Evolutionary conservation across 2,329 filamentous ascomycete genomes (phyloP).

Genomic region (Ceratocystis diversiconidia): DNA sequence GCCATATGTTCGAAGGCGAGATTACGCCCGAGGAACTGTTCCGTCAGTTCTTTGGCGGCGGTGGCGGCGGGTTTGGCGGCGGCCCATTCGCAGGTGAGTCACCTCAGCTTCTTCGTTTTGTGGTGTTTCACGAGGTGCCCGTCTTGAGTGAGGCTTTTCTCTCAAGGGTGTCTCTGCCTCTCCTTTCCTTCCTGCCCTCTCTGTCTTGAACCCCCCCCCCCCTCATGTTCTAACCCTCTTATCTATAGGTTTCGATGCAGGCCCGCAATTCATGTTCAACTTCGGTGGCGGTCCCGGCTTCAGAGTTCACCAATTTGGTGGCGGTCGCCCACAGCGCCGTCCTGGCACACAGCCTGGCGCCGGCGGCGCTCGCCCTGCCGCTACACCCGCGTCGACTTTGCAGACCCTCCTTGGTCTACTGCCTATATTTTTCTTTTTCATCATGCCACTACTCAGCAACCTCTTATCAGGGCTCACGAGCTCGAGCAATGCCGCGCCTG

Average conservation of each 20-base stretch:
- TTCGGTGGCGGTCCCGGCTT: conserved; percentile 77
- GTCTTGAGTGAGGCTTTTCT: neutral
- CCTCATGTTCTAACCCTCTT: neutral
- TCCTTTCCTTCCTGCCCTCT: neutral
- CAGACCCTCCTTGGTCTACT: conserved; percentile 60
- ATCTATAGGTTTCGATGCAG: conserved; percentile 49
- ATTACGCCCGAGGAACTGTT: conserved; percentile 96
- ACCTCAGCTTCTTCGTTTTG: neutral
- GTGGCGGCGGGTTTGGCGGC: conserved; percentile 54
- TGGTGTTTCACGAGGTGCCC: neutral
- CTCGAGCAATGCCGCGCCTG: conserved; percentile 27
- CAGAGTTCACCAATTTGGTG: conserved; percentile 90
- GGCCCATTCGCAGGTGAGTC: conserved; percentile 33
- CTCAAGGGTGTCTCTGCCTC: neutral
- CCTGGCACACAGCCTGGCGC: conserved; percentile 46
- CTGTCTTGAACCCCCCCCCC: neutral
- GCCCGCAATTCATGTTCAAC: conserved; percentile 89
- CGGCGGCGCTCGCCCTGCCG: conserved; percentile 17
- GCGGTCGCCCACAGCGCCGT: conserved; percentile 54
- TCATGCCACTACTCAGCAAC: conserved; percentile 70
- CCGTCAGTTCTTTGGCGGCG: conserved; percentile 85
- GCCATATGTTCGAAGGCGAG: conserved; percentile 68
- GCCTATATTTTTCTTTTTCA: conserved; percentile 76
- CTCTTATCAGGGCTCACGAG: conserved; percentile 49
- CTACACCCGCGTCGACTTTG: conserved; percentile 32